Evolutionary conservation across 2,329 filamentous ascomycete species (phyloP), one percentile per base, ranked within the genome.

Genomic region (Emydomyces testavorans): DNA sequence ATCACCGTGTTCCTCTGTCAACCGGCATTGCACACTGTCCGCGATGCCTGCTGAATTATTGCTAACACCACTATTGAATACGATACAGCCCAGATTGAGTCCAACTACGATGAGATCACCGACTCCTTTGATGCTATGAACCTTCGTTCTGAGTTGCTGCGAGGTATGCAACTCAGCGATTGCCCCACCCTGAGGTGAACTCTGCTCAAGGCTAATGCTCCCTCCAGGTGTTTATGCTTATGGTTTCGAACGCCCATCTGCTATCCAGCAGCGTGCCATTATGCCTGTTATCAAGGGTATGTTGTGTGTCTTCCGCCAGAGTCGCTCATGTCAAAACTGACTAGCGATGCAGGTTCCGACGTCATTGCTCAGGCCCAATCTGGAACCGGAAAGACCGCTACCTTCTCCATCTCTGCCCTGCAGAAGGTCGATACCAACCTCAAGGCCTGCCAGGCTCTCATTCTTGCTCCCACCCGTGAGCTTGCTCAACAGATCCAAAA

Each of bases 291-390:
- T 98, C 79, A 95, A 96, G 82, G 89, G 86, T 92, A 75, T 70
- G 83, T 65, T 51, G 24, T 16, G 15, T 18, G 20, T 32, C 21
- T 36, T 24, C 29, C 36, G 20, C 11, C n/a, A 5, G 11, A 21
- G 7, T 1, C 6, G 18, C 11, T 26, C 35, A 10, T 28, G 6
- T 5, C n/a, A 35, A n/a, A 26, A 43, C 46, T 52, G 35, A 52
- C 46, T 34, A n/a, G 20, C 49, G 34, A 34, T 49, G 52, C 62
- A 87, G 86, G 88, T 63, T 88, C 90, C 78, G 92, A 98, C 81
- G 92, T 98, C 65, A 98, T 98, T 70, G 92, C 93, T 57, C 92
- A 98, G 79, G 92, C 92, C 64, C 92, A 98, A 79, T 98, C 92
- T 62, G 92, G 92, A 79, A 98, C 92, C 70, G 92, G 92, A 76